Percentiles rank a stretch among this genome's conserved stretches.
Evolutionary conservation across 2,329 filamentous ascomycete species (phyloP).

Genomic region (Pestalotiopsis sp.): DNA sequence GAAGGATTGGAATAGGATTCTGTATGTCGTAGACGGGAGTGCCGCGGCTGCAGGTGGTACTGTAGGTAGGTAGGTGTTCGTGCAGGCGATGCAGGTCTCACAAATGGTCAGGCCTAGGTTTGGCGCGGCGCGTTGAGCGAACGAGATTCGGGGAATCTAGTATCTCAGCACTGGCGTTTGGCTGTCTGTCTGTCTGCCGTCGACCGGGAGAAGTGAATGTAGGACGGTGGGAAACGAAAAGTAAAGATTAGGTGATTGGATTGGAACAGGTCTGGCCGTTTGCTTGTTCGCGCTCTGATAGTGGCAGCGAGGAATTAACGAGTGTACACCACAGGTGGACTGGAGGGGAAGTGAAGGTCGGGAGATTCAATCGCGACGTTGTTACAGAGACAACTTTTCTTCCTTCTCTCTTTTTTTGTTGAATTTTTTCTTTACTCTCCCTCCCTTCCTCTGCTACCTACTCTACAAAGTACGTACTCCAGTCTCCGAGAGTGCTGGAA

Average conservation of each 20-base stretch:
- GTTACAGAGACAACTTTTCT: background rate
- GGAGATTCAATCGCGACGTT: background rate
- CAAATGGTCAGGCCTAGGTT: background rate
- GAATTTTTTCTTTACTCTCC: background rate
- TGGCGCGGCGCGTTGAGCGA: slow-evolving; percentile 1
- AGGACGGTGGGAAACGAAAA: background rate
- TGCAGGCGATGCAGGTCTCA: background rate
- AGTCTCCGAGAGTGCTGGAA: background rate
- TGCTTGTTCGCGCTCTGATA: background rate
- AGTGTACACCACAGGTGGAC: background rate
- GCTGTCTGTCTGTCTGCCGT: background rate
- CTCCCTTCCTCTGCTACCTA: background rate
- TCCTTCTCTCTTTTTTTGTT: background rate
- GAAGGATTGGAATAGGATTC: background rate
- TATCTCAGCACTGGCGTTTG: background rate
- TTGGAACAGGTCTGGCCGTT: background rate
- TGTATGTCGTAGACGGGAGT: background rate
- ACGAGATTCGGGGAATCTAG: background rate
- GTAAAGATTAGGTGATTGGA: background rate
- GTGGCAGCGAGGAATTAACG: background rate
- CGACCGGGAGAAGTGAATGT: background rate
- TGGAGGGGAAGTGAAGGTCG: background rate
- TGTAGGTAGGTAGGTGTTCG: background rate
- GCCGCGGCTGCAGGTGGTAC: background rate
- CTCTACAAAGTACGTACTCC: background rate